Percentiles rank a stretch among this genome's conserved stretches.
Conservation (phyloP, 1,284 basidiomycete genomes). For the Rhodotorula mucilaginosa region DNA sequence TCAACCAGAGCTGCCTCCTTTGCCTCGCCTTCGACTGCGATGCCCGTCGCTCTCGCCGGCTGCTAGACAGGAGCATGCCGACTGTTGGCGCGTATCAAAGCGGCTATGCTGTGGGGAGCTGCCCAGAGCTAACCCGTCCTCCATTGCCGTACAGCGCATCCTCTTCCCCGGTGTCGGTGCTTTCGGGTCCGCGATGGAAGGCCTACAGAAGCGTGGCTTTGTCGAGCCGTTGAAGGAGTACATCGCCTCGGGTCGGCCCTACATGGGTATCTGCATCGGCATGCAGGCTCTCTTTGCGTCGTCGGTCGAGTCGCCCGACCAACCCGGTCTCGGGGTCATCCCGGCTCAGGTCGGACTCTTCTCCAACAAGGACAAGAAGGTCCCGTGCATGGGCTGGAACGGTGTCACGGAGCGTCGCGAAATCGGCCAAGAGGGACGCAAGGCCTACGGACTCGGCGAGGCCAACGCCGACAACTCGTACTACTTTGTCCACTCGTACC, state of each 20-base stretch:
- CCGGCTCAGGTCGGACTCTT: constrained; percentile 69
- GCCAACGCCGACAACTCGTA: constrained; percentile 58
- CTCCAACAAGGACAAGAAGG: constrained; percentile 67
- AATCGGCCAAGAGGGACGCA: constrained; percentile 48
- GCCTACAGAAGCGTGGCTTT: constrained; percentile 71
- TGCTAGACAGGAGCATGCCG: accelerated
- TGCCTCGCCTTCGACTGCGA: too few relatives aligned
- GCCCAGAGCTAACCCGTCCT: background rate
- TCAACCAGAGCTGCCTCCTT: constrained; percentile 34
- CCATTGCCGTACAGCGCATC: constrained; percentile 64
- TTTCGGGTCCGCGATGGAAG: constrained; percentile 81
- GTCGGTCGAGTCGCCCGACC: constrained; percentile 68
- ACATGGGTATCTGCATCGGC: constrained; percentile 88
- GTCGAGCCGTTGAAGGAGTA: constrained; percentile 78
- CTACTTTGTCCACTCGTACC: constrained; percentile 98
- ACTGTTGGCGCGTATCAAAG: too few relatives aligned
- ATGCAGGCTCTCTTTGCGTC: constrained; percentile 90
- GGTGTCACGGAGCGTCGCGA: constrained; percentile 53
- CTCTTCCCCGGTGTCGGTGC: constrained; percentile 98
- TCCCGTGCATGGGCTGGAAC: constrained; percentile 99
- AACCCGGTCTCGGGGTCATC: constrained; percentile 68
- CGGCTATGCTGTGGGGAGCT: background rate
- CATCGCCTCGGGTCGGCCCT: constrained; percentile 84
- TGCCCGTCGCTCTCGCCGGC: too few relatives aligned
- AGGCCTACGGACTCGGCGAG: constrained; percentile 51